phyloP scores from a whole-genome alignment of 169 alveolate genomes.

The Cyclospora cayetanensis region DNA sequence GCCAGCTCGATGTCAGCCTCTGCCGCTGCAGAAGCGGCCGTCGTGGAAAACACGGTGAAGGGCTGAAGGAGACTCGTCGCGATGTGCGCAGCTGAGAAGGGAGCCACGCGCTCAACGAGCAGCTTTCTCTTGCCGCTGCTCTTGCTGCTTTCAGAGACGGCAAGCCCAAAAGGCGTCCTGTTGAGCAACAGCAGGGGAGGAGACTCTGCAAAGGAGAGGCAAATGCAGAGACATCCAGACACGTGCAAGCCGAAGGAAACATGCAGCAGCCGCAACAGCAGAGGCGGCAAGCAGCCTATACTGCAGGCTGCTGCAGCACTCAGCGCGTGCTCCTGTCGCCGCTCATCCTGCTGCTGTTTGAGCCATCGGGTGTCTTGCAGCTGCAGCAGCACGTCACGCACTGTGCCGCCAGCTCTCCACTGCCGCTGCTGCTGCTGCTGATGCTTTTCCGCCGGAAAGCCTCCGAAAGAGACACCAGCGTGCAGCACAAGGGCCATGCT shows the following conservation, averaged over 20 bases:
- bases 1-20: neutral
- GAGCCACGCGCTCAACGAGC: slow-evolving; percentile 13
- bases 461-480: neutral
- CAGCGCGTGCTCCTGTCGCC: slow-evolving; percentile 5
- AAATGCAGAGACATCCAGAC: neutral
- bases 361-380: neutral
- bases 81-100: slow-evolving; percentile 36
- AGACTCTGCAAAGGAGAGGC: neutral
- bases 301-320: slow-evolving; percentile 45
- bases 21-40: slow-evolving; percentile 10
- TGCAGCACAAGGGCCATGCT: slow-evolving; percentile 3
- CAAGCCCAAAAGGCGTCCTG: slow-evolving; percentile 32
- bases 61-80: neutral
- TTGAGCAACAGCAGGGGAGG: slow-evolving; percentile 27
- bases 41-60: neutral
- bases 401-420: slow-evolving; percentile 35
- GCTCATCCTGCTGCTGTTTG: neutral
- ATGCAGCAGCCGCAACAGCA: slow-evolving; percentile 61
- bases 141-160: neutral
- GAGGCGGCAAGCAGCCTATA: slow-evolving; percentile 2
- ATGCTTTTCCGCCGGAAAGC: neutral
- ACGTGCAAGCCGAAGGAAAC: neutral
- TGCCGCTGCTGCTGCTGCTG: slow-evolving; percentile 56
- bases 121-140: slow-evolving; percentile 38
- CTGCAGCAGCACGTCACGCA: slow-evolving; percentile 15